phyloP scores from a whole-genome alignment of 148 eudicot genomes.

The Amaranthus palmeri region DNA sequence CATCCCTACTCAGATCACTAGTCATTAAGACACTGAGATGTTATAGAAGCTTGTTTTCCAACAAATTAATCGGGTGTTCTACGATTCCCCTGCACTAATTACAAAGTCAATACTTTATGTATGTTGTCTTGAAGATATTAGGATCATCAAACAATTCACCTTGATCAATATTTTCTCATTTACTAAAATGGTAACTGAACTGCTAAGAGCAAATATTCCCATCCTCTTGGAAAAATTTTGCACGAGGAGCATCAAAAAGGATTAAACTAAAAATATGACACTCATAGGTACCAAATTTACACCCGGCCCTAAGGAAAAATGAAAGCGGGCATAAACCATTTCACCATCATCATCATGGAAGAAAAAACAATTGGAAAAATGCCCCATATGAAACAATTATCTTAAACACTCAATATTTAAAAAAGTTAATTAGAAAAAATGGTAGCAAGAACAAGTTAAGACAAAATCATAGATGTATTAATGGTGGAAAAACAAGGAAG shows the following conservation, averaged over 20 bases:
- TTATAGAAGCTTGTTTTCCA: slow-evolving; percentile 88
- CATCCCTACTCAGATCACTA: slow-evolving; percentile 48
- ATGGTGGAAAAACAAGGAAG: no score
- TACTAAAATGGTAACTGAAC: slow-evolving; percentile 82
- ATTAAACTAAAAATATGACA: no score
- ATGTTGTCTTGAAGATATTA: not conserved
- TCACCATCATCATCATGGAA: no score
- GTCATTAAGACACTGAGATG: slow-evolving; percentile 90
- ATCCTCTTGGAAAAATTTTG: slow-evolving; percentile 44
- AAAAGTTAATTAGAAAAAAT: no score
- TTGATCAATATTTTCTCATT: slow-evolving; percentile 73
- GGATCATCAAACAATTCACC: slow-evolving; percentile 33
- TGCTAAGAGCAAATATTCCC: slow-evolving; percentile 50
- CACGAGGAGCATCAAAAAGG: not conserved
- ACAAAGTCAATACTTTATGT: not conserved
- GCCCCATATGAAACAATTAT: no score
- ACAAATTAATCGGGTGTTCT: slow-evolving; percentile 90
- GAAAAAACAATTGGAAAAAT: no score
- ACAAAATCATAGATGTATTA: no score
- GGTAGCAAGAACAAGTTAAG: no score
- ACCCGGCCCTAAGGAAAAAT: no score
- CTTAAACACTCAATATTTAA: no score
- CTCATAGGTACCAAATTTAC: no score
- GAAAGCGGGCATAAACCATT: no score
- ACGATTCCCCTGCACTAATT: slow-evolving; percentile 67